A percentile compares a stretch with the other conserved stretches of the same genome.
These are phyloP conservation scores for Pouteria campechiana DNA, from an alignment of 179 eudicot genomes.

Conservation along the genomic window DNA sequence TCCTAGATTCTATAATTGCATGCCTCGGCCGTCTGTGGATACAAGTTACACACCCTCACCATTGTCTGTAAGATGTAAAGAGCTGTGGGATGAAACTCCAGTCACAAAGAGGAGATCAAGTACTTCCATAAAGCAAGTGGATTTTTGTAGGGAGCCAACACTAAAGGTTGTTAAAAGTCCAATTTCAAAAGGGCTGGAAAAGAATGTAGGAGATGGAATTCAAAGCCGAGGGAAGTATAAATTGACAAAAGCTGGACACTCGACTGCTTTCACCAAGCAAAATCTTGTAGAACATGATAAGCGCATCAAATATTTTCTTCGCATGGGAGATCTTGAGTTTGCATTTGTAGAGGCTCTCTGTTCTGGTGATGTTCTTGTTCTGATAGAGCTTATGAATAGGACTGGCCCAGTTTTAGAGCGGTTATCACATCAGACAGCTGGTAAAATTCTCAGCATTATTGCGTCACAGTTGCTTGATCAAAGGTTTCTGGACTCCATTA, in stretches of 20 bases:
- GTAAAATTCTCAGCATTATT: constrained; percentile 38
- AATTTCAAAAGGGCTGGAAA: no score
- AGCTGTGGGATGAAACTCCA: constrained; percentile 33
- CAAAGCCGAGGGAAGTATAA: constrained; percentile 20
- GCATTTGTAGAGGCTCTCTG: constrained; percentile 69
- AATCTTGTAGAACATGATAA: constrained; percentile 18
- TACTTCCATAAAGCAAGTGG: constrained; percentile 18
- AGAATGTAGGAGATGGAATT: no score
- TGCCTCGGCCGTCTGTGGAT: constrained; percentile 60
- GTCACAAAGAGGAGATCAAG: constrained; percentile 22
- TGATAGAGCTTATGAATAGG: constrained; percentile 58
- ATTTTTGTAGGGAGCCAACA: constrained; percentile 27
- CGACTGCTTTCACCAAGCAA: constrained; percentile 16
- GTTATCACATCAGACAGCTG: constrained; percentile 51
- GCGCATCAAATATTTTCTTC: constrained; percentile 33
- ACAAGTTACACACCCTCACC: constrained; percentile 21
- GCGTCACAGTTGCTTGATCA: constrained; percentile 44
- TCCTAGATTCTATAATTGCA: constrained; percentile 48
- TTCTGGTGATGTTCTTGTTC: constrained; percentile 42
- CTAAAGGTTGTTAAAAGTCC: constrained; percentile 26
- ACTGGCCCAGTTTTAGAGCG: constrained; percentile 81
- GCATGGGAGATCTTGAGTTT: constrained; percentile 57
- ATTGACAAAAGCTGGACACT: constrained; percentile 16
- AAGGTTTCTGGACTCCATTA: constrained; percentile 35
- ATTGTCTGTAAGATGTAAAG: constrained; percentile 16